phyloP scores from a whole-genome alignment of 2,329 filamentous ascomycete genomes.

The Rasamsonia emersonii region DNA sequence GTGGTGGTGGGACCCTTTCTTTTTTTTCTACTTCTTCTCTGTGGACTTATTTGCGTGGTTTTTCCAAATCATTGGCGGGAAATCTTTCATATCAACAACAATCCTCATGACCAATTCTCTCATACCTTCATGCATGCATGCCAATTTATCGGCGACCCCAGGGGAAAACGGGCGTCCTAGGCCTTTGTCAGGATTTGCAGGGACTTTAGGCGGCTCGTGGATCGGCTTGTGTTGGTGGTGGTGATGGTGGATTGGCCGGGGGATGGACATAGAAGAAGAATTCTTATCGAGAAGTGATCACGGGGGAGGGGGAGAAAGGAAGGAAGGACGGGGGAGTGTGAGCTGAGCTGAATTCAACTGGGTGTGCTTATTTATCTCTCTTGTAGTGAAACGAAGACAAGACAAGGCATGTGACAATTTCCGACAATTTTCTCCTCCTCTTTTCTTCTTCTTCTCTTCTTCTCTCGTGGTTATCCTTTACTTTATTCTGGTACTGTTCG shows the following conservation, averaged over 20 bases:
- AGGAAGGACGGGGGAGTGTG: background rate
- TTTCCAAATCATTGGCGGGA: slow-evolving; percentile 18
- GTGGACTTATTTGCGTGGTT: slow-evolving; percentile 7
- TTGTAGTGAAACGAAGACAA: slow-evolving; percentile 1
- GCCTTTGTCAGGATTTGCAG: too few species aligned
- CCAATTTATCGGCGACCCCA: slow-evolving; percentile 22
- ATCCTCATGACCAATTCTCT: slow-evolving; percentile 29
- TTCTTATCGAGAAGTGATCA: too few species aligned
- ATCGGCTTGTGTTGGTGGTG: too few species aligned
- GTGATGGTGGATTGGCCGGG: too few species aligned
- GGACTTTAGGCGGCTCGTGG: too few species aligned
- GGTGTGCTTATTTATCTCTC: too few species aligned
- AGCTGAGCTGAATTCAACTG: background rate
- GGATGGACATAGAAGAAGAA: too few species aligned
- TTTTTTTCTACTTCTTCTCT: slow-evolving; percentile 14
- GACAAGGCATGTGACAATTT: slow-evolving; percentile 1
- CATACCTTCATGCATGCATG: slow-evolving; percentile 29
- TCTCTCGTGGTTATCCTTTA: too few species aligned
- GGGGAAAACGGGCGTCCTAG: too few species aligned
- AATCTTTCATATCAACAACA: slow-evolving; percentile 29
- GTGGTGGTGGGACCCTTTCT: slow-evolving; percentile 29
- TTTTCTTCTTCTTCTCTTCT: slow-evolving; percentile 7
- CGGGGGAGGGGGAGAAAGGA: too few species aligned
- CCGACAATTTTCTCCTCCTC: slow-evolving; percentile 1
- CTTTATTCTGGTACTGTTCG: background rate